Conservation (phyloP, 2,329 filamentous ascomycete genomes). For the Microascus cirrosus region DNA sequence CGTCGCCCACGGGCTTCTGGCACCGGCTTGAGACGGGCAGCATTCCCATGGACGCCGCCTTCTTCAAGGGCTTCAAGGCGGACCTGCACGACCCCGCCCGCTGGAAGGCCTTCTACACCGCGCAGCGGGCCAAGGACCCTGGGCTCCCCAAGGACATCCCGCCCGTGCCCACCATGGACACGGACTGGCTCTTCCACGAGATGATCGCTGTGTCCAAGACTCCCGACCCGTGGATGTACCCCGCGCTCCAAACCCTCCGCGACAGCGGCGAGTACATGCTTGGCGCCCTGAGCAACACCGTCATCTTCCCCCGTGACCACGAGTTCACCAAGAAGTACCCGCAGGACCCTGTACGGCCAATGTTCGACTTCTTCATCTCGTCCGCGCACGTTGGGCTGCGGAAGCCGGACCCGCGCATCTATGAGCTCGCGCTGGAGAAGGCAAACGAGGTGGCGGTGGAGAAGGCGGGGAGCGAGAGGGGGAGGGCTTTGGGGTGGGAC, state of each 20-base stretch:
- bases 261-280: conserved; percentile 56
- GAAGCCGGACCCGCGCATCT: conserved; percentile 79
- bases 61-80: conserved; percentile 63
- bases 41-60: conserved; percentile 60
- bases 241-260: conserved; percentile 61
- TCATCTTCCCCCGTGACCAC: conserved; percentile 71
- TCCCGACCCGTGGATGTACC: conserved; percentile 81
- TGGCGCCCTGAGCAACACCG: conserved; percentile 81
- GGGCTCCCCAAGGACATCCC: conserved; percentile 33
- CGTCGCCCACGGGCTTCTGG: conserved; percentile 73
- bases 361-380: conserved; percentile 83
- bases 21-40: conserved; percentile 79
- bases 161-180: conserved; percentile 62
- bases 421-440: conserved; percentile 57
- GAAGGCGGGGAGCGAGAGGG: conserved; percentile 15
- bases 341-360: conserved; percentile 44
- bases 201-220: conserved; percentile 71
- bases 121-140: conserved; percentile 28
- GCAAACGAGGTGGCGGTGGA: conserved; percentile 48
- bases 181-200: conserved; percentile 70
- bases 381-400: conserved; percentile 78
- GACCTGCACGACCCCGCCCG: conserved; percentile 58
- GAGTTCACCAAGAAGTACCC: conserved; percentile 29
- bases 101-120: conserved; percentile 57
- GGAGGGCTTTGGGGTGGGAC: conserved; percentile 29